Percentiles rank a stretch among this genome's conserved stretches.
Evolutionary conservation across 495 filamentous ascomycete genomes (phyloP).

Genomic region (Daldinia childiae): DNA sequence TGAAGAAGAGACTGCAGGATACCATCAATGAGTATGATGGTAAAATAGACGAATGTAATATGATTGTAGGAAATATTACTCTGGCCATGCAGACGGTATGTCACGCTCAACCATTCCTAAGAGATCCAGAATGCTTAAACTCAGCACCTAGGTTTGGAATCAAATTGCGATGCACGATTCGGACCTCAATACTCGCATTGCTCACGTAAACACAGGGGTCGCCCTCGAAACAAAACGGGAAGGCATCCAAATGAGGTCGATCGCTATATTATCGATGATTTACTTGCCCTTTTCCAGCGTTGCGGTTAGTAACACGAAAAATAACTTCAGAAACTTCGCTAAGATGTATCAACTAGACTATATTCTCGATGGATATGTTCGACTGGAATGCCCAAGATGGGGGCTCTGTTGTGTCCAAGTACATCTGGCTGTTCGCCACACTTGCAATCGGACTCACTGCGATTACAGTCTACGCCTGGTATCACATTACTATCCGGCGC

Average conservation of each 20-base stretch:
- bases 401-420: background rate
- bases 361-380: background rate
- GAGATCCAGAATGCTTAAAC: background rate
- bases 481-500: background rate
- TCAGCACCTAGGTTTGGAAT: slow-evolving; percentile 34
- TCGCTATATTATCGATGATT: slow-evolving; percentile 33
- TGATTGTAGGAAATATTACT: slow-evolving; percentile 33
- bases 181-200: slow-evolving; percentile 27
- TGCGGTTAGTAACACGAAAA: background rate
- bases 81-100: slow-evolving; percentile 16
- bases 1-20: slow-evolving; percentile 36
- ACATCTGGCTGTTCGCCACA: background rate
- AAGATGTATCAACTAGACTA: background rate
- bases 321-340: background rate
- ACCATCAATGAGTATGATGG: slow-evolving; percentile 39
- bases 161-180: slow-evolving; percentile 36
- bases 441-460: background rate
- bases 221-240: slow-evolving; percentile 28
- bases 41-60: slow-evolving; percentile 39
- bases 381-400: background rate
- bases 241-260: slow-evolving; percentile 33
- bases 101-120: background rate
- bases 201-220: slow-evolving; percentile 23
- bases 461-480: background rate
- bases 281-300: slow-evolving; percentile 6